Conservation (phyloP, 495 filamentous ascomycete species). For the Penicillium cinerascens region DNA sequence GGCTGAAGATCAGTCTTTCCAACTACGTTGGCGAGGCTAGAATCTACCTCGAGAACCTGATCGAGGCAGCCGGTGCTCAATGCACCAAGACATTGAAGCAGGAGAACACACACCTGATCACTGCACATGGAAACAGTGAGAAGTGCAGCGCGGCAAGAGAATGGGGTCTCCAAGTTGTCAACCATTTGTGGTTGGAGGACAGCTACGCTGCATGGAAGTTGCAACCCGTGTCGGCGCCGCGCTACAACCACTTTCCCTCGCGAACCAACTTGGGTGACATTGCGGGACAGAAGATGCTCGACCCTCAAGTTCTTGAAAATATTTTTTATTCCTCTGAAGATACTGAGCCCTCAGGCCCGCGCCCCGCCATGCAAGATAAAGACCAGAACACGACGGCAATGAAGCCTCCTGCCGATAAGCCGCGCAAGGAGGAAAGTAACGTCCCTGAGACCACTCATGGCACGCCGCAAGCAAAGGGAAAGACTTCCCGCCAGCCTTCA, state of each 20-base stretch:
- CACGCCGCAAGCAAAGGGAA: conserved; percentile 30
- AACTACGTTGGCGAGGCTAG: conserved; percentile 96
- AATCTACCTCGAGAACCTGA: conserved; percentile 88
- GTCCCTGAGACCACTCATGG: conserved; percentile 14
- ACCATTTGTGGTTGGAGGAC: conserved; percentile 97
- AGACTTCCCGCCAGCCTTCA: conserved; percentile 22
- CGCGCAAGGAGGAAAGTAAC: conserved; percentile 14
- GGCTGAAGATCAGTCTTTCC: conserved; percentile 76
- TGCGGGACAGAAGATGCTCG: conserved; percentile 77
- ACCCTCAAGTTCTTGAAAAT: conserved; percentile 51
- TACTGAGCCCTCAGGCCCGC: conserved; percentile 17
- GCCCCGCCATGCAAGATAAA: conserved; percentile 35
- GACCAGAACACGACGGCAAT: conserved; percentile 31
- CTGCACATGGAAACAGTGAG: conserved; percentile 80
- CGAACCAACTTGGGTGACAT: conserved; percentile 91
- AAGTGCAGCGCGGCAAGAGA: conserved; percentile 89
- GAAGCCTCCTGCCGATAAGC: conserved; percentile 18
- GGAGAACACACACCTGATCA: conserved; percentile 93
- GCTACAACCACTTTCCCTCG: conserved; percentile 78
- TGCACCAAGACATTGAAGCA: conserved; percentile 91
- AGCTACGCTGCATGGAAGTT: conserved; percentile 84
- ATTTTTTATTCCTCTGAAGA: conserved; percentile 50
- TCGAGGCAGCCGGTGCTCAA: conserved; percentile 74
- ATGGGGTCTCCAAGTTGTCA: conserved; percentile 86
- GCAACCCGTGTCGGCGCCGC: conserved; percentile 60